Base-by-base conservation (phyloP, 1,139 yeast species). In the Pichia sp. region DNA sequence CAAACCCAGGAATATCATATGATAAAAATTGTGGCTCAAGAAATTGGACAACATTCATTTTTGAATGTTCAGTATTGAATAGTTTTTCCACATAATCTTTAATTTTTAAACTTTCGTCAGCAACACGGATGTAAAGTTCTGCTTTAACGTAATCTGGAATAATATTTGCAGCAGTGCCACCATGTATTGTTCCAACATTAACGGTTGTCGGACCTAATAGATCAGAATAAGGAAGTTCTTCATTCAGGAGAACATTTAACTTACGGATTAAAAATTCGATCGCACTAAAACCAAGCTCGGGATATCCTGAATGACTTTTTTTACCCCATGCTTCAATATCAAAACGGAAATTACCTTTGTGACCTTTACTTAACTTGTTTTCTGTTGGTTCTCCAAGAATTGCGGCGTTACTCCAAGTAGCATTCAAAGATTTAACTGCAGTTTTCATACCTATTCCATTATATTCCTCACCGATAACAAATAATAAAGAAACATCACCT, bases 351-450 rank as follows among this genome's bases (percentile, higher is more conserved):
- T 62, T 55, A 53, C 87, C 80, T 53, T 80, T 80, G 53, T 80
- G 88, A 5, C 86, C 87, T 8, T 72, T 72, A 6, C 82, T 83
- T 14, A 80, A 64, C 50, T 76, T 77, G 54, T 71, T 62, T 49
- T 78, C 85, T 0, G 88, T 80, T n/a, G 88, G 87, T 54, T 80
- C 88, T 10, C 87, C 86, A 59, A 79, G 79, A 36, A 80, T 70
- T 14, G 72, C 84, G 13, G 70, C 54, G 9, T 72, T 74, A 8
- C 71, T 74, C 84, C 85, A 80, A 2, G 59, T 52, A 10, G 70
- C 71, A 21, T 67, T 69, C 13, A 48, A 33, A 5, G 33, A 28
- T 43, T 56, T 50, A 40, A 49, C 47, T 4, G 74, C 81, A 25
- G 56, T 50, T 26, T 48, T 53, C 83, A 80, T 79, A 8, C 87